Evolutionary conservation across 257 asterid species (phyloP).

Genomic region (Solanum virginianum): DNA sequence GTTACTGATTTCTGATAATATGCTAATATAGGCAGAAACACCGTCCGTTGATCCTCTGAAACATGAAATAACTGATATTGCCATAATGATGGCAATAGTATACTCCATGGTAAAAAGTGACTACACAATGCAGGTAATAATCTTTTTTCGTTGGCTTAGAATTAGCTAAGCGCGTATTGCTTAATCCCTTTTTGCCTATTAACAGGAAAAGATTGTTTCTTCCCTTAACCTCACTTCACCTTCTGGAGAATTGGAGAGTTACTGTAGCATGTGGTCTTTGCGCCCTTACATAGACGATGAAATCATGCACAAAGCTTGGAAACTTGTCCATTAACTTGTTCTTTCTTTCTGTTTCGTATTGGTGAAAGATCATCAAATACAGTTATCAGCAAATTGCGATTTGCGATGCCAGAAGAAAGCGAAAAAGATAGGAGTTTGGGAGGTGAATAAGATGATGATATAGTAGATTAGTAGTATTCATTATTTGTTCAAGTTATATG

Average conservation of each 20-base stretch:
- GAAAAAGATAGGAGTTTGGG: neutral
- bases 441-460: neutral
- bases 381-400: neutral
- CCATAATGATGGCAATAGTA: slow-evolving; percentile 46
- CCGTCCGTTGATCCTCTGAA: slow-evolving; percentile 11
- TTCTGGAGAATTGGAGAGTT: slow-evolving; percentile 60
- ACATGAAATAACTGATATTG: slow-evolving; percentile 37
- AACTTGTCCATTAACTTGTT: slow-evolving; percentile 12
- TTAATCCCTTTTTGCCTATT: neutral
- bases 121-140: slow-evolving; percentile 70
- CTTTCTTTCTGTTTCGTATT: neutral
- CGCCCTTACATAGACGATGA: slow-evolving; percentile 77
- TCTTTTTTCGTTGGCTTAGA: neutral
- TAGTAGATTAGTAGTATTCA: neutral
- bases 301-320: slow-evolving; percentile 57
- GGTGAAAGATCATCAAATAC: neutral
- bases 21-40: slow-evolving; percentile 20
- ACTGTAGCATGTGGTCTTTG: slow-evolving; percentile 79
- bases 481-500: neutral
- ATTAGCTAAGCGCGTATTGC: neutral
- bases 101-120: slow-evolving; percentile 70
- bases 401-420: neutral
- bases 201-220: slow-evolving; percentile 48
- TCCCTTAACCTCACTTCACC: slow-evolving; percentile 54
- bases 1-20: neutral